Conservation (phyloP, 2,329 filamentous ascomycete genomes). For the Phaeosphaeriaceae sp. region DNA sequence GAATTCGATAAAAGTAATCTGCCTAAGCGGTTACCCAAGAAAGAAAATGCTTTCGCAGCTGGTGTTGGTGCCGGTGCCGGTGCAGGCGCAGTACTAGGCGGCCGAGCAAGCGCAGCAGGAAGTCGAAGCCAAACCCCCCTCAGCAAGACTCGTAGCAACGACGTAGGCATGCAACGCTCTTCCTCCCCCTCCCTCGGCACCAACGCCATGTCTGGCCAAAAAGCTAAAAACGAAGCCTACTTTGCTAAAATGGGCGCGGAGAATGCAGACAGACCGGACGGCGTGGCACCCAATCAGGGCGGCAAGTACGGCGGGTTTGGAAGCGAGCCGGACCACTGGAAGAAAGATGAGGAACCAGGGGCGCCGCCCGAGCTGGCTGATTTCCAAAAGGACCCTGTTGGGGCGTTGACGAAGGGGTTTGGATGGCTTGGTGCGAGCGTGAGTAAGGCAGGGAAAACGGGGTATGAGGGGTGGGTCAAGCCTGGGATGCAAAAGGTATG, state of each 20-base stretch:
- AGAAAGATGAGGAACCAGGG: constrained; percentile 48
- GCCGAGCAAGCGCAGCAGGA: constrained; percentile 43
- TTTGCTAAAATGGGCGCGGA: constrained; percentile 84
- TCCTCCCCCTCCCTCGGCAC: constrained; percentile 49
- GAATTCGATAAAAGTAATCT: constrained; percentile 78
- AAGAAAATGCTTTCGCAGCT: constrained; percentile 30
- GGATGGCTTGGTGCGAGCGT: constrained; percentile 92
- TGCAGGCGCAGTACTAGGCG: constrained; percentile 36
- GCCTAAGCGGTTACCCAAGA: constrained; percentile 56
- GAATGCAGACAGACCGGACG: constrained; percentile 77
- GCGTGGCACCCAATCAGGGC: constrained; percentile 83
- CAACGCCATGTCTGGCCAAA: constrained; percentile 51
- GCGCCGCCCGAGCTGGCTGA: constrained; percentile 77
- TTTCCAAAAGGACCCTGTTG: constrained; percentile 88
- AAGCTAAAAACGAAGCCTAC: constrained; percentile 80
- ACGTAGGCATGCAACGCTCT: constrained; percentile 38
- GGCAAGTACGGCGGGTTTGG: constrained; percentile 94
- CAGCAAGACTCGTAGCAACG: constrained; percentile 43
- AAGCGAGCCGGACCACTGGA: constrained; percentile 68
- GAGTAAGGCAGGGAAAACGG: constrained; percentile 85
- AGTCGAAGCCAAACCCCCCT: constrained; percentile 49
- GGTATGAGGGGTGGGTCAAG: constrained; percentile 91
- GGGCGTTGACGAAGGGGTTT: constrained; percentile 87
- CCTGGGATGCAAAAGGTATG: constrained; percentile 89
- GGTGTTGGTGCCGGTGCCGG: constrained; percentile 33